Evolutionary conservation across 2,329 filamentous ascomycete species (phyloP).

Genomic region (Penicillium sp.): DNA sequence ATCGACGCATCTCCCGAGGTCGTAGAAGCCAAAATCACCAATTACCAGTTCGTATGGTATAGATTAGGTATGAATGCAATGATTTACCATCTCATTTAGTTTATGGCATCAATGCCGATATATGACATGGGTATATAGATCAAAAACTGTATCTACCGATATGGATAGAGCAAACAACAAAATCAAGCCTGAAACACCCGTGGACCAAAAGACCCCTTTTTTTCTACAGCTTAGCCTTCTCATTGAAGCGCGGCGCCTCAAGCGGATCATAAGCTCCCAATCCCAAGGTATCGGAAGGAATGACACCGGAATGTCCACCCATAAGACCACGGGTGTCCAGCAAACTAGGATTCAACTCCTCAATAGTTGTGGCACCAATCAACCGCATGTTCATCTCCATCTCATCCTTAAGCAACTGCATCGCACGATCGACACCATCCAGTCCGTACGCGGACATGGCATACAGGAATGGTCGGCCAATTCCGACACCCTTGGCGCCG

Average conservation of each 20-base stretch:
- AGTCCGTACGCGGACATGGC: constrained; percentile 93
- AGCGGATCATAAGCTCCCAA: constrained; percentile 59
- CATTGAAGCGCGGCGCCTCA: constrained; percentile 48
- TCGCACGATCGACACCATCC: constrained; percentile 84
- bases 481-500: constrained; percentile 87
- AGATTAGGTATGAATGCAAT: neutral
- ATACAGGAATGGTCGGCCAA: constrained; percentile 91
- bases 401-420: constrained; percentile 91
- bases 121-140: constrained; percentile 4
- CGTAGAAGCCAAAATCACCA: too few relatives aligned
- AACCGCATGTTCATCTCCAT: constrained; percentile 99
- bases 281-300: constrained; percentile 63
- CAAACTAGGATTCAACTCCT: constrained; percentile 76
- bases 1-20: too few relatives aligned
- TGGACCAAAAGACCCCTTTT: neutral
- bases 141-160: neutral
- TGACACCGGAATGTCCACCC: constrained; percentile 56
- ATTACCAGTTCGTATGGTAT: neutral
- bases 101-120: constrained; percentile 1
- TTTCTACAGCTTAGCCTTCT: constrained; percentile 47
- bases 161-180: neutral
- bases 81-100: neutral
- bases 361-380: constrained; percentile 74
- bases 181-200: neutral
- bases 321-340: constrained; percentile 72